A percentile compares a stretch with the other conserved stretches of the same genome.
These are phyloP conservation scores for Schrenkiella parvula DNA, from an alignment of 345 rosid species.

Conservation along the genomic window DNA sequence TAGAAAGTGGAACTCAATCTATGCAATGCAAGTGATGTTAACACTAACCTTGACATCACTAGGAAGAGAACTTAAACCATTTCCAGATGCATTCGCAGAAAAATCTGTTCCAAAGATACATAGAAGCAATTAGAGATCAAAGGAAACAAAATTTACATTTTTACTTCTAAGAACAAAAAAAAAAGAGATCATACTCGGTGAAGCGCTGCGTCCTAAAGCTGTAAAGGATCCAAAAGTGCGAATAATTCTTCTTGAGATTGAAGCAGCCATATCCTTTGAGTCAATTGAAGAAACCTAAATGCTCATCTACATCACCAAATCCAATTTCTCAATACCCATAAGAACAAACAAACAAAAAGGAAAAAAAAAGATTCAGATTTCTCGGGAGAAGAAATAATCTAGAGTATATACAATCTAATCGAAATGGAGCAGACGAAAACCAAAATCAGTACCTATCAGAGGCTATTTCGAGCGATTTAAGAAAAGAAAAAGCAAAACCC, in stretches of 20 bases:
- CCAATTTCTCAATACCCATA: background rate
- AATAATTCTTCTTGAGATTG: conserved; percentile 36
- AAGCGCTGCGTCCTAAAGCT: conserved; percentile 11
- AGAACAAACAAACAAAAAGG: too few relatives aligned
- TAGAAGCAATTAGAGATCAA: conserved; percentile 1
- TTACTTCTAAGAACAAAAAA: background rate
- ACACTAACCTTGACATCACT: conserved; percentile 19
- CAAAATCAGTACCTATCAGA: background rate
- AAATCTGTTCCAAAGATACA: conserved; percentile 10
- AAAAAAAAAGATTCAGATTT: background rate
- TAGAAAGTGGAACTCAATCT: background rate
- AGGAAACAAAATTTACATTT: background rate
- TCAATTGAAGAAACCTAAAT: background rate
- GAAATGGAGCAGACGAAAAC: background rate
- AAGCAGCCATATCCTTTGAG: conserved; percentile 41
- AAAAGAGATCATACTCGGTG: background rate
- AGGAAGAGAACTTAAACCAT: conserved; percentile 19
- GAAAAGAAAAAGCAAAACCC: background rate
- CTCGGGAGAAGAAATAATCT: background rate
- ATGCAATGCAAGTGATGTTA: background rate
- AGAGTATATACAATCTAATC: background rate
- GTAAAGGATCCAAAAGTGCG: conserved; percentile 37
- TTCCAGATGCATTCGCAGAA: conserved; percentile 8
- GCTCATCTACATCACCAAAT: conserved; percentile 24
- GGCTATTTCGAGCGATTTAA: background rate